phyloP scores from a whole-genome alignment of 176 grass and related monocot species.

The Coix lacrymajobi region DNA sequence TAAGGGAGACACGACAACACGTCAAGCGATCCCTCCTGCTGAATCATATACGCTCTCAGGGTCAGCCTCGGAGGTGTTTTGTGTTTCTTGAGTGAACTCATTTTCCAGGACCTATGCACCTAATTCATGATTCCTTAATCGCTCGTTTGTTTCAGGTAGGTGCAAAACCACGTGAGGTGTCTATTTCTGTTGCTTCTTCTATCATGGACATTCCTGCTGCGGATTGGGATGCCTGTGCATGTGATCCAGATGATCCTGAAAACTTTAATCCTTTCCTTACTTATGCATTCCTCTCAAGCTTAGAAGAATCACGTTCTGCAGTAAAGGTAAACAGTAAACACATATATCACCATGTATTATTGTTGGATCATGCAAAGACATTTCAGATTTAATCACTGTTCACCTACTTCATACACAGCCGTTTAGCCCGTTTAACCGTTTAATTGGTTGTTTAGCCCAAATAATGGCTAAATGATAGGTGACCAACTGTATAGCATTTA shows the following conservation, averaged over 20 bases:
- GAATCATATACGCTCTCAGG: conserved; percentile 59
- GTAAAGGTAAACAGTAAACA: conserved; percentile 68
- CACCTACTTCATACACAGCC: background rate
- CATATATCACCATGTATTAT: background rate
- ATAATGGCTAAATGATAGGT: background rate
- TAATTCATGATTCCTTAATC: conserved; percentile 26
- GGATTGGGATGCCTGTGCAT: conserved; percentile 86
- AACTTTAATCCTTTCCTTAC: conserved; percentile 84
- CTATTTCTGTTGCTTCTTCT: conserved; percentile 61
- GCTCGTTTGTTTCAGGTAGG: conserved; percentile 39
- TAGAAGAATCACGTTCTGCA: conserved; percentile 86
- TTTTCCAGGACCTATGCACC: conserved; percentile 8
- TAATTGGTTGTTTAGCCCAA: background rate
- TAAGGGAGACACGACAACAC: conserved; percentile 29
- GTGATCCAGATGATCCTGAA: conserved; percentile 51
- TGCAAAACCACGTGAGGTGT: conserved; percentile 45
- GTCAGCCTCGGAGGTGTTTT: conserved; percentile 72
- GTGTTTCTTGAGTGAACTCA: conserved; percentile 20
- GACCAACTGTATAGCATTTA: background rate
- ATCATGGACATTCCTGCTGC: conserved; percentile 66
- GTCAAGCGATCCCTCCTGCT: conserved; percentile 51
- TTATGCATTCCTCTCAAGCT: conserved; percentile 88
- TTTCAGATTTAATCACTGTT: background rate
- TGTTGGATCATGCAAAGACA: background rate
- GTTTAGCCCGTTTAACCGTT: background rate